A percentile compares a stretch with the other conserved stretches of the same genome.
Conservation (phyloP, 208 protist species). For the Leishmania mexicana region DNA sequence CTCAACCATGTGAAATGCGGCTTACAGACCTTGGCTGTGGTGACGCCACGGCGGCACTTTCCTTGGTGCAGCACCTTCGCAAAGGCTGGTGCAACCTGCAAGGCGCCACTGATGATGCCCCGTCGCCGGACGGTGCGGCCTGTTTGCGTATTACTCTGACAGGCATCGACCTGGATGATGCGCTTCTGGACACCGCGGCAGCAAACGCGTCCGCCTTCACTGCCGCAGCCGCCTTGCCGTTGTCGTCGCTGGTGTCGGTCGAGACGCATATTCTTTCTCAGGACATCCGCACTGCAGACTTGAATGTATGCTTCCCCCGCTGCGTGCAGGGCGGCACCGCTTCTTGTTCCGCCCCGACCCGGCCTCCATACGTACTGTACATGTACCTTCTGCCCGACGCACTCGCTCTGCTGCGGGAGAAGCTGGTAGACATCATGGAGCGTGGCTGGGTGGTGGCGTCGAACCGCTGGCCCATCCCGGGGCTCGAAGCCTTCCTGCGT, state of each 20-base stretch:
- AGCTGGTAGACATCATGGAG: conserved; percentile 36
- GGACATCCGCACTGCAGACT: conserved; percentile 41
- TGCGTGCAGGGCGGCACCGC: conserved; percentile 3
- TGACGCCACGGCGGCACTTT: conserved; percentile 53
- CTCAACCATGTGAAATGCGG: conserved; percentile 23
- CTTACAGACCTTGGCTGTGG: conserved; percentile 77
- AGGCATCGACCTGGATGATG: conserved; percentile 73
- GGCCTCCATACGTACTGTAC: conserved; percentile 46
- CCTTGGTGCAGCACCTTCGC: conserved; percentile 28
- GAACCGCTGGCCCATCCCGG: conserved; percentile 68
- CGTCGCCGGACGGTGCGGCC: background rate
- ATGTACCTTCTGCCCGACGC: conserved; percentile 77
- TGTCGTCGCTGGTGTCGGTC: conserved; percentile 22
- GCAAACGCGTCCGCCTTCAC: conserved; percentile 7
- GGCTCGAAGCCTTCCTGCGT: conserved; percentile 26
- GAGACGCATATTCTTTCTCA: conserved; percentile 32
- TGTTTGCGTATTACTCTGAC: conserved; percentile 12
- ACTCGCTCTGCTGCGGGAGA: conserved; percentile 45
- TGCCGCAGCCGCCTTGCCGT: background rate
- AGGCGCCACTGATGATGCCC: background rate
- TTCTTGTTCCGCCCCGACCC: background rate
- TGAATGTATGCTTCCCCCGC: conserved; percentile 39
- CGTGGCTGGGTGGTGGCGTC: conserved; percentile 55
- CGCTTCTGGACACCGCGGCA: conserved; percentile 40
- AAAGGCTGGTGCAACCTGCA: conserved; percentile 25